Base-by-base conservation (phyloP, 73 alveolate species). In the Paramecium biaurelia region DNA sequence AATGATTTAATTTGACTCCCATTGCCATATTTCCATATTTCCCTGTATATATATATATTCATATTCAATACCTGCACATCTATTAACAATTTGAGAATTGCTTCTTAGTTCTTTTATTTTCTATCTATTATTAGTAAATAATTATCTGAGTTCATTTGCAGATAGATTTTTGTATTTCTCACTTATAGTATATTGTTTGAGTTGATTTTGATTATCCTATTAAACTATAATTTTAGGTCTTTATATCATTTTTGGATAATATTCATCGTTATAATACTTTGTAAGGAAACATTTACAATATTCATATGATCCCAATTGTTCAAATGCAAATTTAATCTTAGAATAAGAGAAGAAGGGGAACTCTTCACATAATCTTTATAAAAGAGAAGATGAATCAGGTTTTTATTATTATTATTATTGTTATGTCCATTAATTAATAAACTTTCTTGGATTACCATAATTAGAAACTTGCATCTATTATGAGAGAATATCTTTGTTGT, bases 271-370 rank as follows among this genome's bases (percentile, higher is more conserved):
- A 18, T 72, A 72, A 42, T 72, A 72, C 18, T 30, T 15, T 10
- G 56, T 15, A 72, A 72, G 86, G 14, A 72, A 72, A 4, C 38
- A 3, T 72, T 38, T 72, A 14, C 86, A 72, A 28, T 37, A 20
- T 1, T 72, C 86, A 18, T 35, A 72, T 1, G 35, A 8, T 4
- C 35, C 35, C 10, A 72, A 35, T 72, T 72, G 14, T 34, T 72
- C 86, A 12, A 72, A 72, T 72, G 86, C 86, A 72, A 34, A 72
- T 72, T 72, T 34, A 11, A 72, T 72, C 1, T 72, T 72, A 0
- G 86, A 72, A 72, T 34, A 72, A 20, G 86, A 32, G n/a, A 72
- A 21, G 30, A 34, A 72, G 7, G 86, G 86, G 14, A 72, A 72
- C 18, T 72, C 86, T 14, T 72, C 86, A 32, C 86, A 72, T 72